A percentile compares a stretch with the other conserved stretches of the same genome.
These are phyloP conservation scores for Trichoderma harzianum DNA, from an alignment of 2,329 filamentous ascomycete genomes.

Conservation along the genomic window DNA sequence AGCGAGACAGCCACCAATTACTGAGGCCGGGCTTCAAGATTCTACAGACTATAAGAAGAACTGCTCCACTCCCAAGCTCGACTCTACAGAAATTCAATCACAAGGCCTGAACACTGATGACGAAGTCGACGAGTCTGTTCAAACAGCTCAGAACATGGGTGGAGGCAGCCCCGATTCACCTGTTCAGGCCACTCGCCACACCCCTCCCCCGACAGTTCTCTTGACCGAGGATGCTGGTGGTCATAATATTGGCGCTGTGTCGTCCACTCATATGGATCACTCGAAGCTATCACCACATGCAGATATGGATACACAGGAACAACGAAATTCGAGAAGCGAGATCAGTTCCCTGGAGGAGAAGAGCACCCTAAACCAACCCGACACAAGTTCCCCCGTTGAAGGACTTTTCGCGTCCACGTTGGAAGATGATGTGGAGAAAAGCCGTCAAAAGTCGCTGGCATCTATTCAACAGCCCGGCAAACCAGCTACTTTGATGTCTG, in stretches of 20 bases:
- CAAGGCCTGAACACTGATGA: background rate
- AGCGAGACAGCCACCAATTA: background rate
- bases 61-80: background rate
- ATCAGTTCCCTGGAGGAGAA: constrained; percentile 17
- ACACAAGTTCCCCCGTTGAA: background rate
- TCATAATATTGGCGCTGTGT: constrained; percentile 9
- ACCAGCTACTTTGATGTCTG: constrained; percentile 50
- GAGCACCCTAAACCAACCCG: background rate
- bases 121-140: background rate
- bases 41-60: background rate
- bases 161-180: background rate
- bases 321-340: constrained; percentile 1
- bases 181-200: background rate
- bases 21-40: background rate
- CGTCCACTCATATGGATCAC: background rate
- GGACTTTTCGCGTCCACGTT: background rate
- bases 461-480: constrained; percentile 15
- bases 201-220: constrained; percentile 20
- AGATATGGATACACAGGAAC: background rate
- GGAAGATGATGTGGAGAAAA: background rate
- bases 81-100: background rate
- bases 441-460: background rate
- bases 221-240: constrained; percentile 22
- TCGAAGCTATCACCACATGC: background rate
- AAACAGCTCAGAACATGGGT: too few species aligned